A percentile compares a stretch with the other conserved stretches of the same genome.
phyloP scores from a whole-genome alignment of 139 green algal genomes.

The Micractinium sp. region DNA sequence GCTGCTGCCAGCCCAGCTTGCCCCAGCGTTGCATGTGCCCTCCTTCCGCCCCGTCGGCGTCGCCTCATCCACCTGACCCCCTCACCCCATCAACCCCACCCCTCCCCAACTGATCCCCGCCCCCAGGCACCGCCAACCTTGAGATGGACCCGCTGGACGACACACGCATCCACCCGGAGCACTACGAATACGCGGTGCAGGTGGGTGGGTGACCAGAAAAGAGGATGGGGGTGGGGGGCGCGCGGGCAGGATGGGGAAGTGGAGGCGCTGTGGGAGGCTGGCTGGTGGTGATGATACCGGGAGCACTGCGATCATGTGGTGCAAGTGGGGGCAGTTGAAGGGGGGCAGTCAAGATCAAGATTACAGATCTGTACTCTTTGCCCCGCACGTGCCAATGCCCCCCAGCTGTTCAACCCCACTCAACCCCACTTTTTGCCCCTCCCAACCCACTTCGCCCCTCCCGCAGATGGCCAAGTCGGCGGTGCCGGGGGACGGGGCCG shows the following conservation, averaged over 20 bases:
- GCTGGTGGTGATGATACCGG: no score
- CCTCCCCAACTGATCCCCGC: neutral
- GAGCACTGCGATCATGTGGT: neutral
- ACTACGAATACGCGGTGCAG: slow-evolving; percentile 52
- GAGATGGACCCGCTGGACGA: slow-evolving; percentile 81
- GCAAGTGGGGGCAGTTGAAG: slow-evolving; percentile 36
- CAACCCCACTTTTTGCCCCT: neutral
- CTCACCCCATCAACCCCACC: neutral
- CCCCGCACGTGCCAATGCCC: neutral
- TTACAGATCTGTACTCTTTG: neutral
- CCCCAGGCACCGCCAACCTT: slow-evolving; percentile 63
- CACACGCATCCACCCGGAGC: slow-evolving; percentile 79
- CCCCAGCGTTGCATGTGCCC: no score
- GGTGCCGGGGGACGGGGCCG: neutral
- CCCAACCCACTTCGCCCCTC: neutral
- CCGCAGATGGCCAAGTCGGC: slow-evolving; percentile 14
- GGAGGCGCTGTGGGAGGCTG: no score
- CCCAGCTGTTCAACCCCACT: neutral
- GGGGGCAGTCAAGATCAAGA: no score
- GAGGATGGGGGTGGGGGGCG: no score
- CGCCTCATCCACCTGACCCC: neutral
- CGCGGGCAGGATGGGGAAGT: no score
- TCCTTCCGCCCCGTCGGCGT: no score
- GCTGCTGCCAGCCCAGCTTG: no score
- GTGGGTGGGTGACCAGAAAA: slow-evolving; percentile 29